Conservation (phyloP, 2,329 filamentous ascomycete genomes). For the Talaromyces sp. region DNA sequence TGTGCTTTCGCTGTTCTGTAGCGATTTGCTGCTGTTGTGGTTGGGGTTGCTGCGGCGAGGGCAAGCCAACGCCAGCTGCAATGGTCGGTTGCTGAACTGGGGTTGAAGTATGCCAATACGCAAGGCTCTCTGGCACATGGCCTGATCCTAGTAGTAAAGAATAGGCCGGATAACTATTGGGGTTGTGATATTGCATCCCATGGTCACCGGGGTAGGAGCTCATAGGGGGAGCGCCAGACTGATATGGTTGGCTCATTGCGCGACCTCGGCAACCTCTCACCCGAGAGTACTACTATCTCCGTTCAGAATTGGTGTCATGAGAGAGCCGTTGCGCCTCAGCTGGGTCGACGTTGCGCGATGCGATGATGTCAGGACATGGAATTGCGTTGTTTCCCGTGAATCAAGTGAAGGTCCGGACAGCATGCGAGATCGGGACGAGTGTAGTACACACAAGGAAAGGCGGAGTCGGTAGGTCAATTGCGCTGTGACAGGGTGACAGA, state of each 20-base stretch:
- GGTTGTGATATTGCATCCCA: slow-evolving; percentile 14
- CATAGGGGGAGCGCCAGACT: neutral
- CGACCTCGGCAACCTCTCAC: neutral
- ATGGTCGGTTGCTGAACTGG: slow-evolving; percentile 8
- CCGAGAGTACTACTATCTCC: neutral
- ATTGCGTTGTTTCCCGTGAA: neutral
- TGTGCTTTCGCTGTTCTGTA: slow-evolving; percentile 78
- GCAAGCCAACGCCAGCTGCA: slow-evolving; percentile 14
- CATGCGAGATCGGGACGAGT: neutral
- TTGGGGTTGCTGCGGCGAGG: slow-evolving; percentile 16
- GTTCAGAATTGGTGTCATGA: neutral
- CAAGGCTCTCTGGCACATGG: slow-evolving; percentile 38
- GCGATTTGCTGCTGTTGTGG: neutral
- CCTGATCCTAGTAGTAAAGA: slow-evolving; percentile 30
- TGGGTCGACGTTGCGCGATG: neutral
- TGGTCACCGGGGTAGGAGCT: neutral
- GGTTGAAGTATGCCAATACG: slow-evolving; percentile 33
- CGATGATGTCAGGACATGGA: neutral
- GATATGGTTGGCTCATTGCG: slow-evolving; percentile 8
- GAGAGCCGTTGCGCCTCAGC: neutral
- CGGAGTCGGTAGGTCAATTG: neutral
- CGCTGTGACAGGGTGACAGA: neutral
- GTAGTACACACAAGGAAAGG: neutral
- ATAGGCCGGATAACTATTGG: slow-evolving; percentile 25
- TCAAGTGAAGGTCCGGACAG: neutral